Evolutionary conservation across 73 alveolate genomes (phyloP).

Genomic region (Diophrys appendiculata): DNA sequence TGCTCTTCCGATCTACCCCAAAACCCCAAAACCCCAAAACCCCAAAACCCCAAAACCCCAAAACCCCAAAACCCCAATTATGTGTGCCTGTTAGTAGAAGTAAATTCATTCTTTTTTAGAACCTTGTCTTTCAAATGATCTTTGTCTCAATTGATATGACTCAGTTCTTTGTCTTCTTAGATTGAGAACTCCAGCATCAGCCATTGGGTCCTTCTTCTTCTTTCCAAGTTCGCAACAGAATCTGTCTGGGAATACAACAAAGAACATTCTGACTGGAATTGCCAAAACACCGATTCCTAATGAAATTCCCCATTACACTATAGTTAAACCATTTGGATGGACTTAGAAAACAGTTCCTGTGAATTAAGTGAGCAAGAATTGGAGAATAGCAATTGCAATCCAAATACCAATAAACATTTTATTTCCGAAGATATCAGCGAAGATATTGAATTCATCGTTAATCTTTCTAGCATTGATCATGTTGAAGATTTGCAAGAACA

Average conservation of each 20-base stretch:
- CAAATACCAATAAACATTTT: slow-evolving; percentile 44
- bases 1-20: too few relatives aligned
- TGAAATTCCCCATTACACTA: slow-evolving; percentile 24
- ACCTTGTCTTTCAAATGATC: background rate
- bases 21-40: too few relatives aligned
- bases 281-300: slow-evolving; percentile 28
- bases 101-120: too few relatives aligned
- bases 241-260: slow-evolving; percentile 66
- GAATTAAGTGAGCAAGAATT: background rate
- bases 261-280: slow-evolving; percentile 25
- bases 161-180: background rate
- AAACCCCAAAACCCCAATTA: too few relatives aligned
- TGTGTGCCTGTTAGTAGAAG: too few relatives aligned
- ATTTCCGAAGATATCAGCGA: slow-evolving; percentile 60
- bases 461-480: slow-evolving; percentile 82
- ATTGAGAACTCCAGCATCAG: background rate
- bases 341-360: background rate
- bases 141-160: background rate
- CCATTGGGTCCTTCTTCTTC: slow-evolving; percentile 8
- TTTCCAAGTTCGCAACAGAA: slow-evolving; percentile 37
- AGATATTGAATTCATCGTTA: slow-evolving; percentile 68
- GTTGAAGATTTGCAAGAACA: slow-evolving; percentile 87
- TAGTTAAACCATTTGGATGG: slow-evolving; percentile 7
- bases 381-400: background rate
- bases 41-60: too few relatives aligned